phyloP scores from a whole-genome alignment of 257 asterid species.

The Paraleonurus japonicus region DNA sequence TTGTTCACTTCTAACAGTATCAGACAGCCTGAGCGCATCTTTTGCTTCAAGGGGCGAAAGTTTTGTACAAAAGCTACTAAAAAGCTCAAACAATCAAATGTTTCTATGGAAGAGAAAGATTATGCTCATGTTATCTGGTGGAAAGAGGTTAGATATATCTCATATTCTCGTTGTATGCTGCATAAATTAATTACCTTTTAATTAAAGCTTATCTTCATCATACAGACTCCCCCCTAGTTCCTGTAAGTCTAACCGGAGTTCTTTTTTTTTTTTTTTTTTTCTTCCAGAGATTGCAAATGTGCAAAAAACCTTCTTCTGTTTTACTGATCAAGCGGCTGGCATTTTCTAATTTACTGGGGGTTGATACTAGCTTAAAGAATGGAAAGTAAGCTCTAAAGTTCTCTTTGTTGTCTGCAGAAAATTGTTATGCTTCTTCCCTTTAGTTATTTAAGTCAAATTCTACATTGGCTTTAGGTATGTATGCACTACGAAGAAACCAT shows the following conservation, averaged over 20 bases:
- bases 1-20: conserved; percentile 27
- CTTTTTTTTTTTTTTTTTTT: conserved; percentile 18
- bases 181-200: neutral
- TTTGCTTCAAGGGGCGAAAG: conserved; percentile 51
- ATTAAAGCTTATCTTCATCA: neutral
- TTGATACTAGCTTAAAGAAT: conserved; percentile 67
- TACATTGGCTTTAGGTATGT: neutral
- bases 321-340: conserved; percentile 59
- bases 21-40: conserved; percentile 33
- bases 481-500: neutral
- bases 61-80: conserved; percentile 39
- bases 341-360: conserved; percentile 70
- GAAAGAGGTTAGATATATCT: conserved; percentile 70
- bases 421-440: neutral
- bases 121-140: conserved; percentile 80
- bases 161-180: conserved; percentile 9
- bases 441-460: neutral
- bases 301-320: conserved; percentile 91
- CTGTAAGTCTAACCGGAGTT: conserved; percentile 15
- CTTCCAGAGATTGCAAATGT: conserved; percentile 70
- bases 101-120: conserved; percentile 56
- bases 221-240: conserved; percentile 14
- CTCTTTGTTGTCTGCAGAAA: conserved; percentile 10
- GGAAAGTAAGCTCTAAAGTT: conserved; percentile 59
- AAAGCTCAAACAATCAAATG: conserved; percentile 46